phyloP scores from a whole-genome alignment of 106 monocot genomes.

The Dendrobium catenatum region DNA sequence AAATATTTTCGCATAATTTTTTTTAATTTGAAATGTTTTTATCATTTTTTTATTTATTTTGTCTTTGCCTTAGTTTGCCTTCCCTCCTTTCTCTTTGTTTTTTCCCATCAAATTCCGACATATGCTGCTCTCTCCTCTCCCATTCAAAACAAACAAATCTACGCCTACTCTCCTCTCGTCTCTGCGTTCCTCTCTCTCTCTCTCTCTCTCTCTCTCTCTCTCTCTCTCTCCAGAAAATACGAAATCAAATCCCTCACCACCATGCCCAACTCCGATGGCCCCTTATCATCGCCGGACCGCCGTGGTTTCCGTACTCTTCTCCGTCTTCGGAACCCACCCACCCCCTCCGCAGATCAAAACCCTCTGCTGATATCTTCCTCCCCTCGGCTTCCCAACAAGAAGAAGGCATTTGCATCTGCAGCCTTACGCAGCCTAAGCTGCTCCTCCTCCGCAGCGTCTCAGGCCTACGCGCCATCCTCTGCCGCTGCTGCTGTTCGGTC shows the following conservation, averaged over 20 bases:
- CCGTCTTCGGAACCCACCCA: not conserved
- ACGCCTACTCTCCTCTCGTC: not conserved
- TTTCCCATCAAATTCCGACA: not conserved
- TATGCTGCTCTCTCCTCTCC: not conserved
- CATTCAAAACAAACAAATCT: not conserved
- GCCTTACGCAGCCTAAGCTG: slow-evolving; percentile 14
- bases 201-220: not conserved
- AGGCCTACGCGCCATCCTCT: not conserved
- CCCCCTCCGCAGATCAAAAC: not conserved
- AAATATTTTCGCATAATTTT: no score
- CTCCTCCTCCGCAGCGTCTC: slow-evolving; percentile 6
- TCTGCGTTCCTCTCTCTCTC: not conserved
- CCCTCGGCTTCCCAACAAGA: not conserved
- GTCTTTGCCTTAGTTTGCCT: no score
- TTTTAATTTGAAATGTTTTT: no score
- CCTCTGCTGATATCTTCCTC: not conserved
- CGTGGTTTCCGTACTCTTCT: slow-evolving; percentile 1
- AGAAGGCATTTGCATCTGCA: slow-evolving; percentile 4
- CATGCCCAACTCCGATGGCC: not conserved
- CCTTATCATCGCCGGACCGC: not conserved
- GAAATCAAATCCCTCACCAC: not conserved
- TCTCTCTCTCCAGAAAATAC: not conserved
- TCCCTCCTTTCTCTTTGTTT: no score
- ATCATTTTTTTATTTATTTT: no score
- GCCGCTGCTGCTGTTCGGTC: slow-evolving; percentile 3